Percentiles rank a stretch among this genome's conserved stretches.
phyloP scores from a whole-genome alignment of 2,329 filamentous ascomycete species.

The Trichophyton rubrum region DNA sequence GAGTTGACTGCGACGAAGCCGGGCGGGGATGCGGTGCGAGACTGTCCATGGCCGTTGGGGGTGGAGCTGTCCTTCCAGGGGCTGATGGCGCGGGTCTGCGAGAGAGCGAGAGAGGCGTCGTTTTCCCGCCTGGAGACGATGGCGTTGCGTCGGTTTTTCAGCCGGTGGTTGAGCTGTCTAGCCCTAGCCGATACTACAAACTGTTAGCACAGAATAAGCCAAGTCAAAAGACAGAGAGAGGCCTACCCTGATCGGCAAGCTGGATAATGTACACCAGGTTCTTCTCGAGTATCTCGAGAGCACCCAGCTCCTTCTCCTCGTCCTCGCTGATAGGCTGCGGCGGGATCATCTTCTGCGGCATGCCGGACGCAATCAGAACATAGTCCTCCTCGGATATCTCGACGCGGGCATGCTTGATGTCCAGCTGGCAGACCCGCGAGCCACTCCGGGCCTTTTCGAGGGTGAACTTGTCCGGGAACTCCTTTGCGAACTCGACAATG shows the following conservation, averaged over 20 bases:
- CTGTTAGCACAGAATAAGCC: not conserved
- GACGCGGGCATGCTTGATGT: slow-evolving; percentile 65
- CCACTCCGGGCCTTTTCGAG: slow-evolving; percentile 58
- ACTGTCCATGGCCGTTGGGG: slow-evolving; percentile 18
- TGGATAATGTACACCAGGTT: slow-evolving; percentile 66
- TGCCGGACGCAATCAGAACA: slow-evolving; percentile 68
- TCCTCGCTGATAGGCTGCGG: slow-evolving; percentile 73
- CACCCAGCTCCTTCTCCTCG: slow-evolving; percentile 72
- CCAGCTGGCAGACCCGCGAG: slow-evolving; percentile 64
- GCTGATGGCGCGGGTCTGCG: slow-evolving; percentile 14
- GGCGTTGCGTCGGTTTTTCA: slow-evolving; percentile 62
- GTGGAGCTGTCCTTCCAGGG: slow-evolving; percentile 28
- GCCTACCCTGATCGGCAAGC: slow-evolving; percentile 60
- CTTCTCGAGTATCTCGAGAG: slow-evolving; percentile 70
- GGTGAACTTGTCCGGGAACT: slow-evolving; percentile 65
- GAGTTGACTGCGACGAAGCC: slow-evolving; percentile 50
- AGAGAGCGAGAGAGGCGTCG: slow-evolving; percentile 23
- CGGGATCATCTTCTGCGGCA: slow-evolving; percentile 69
- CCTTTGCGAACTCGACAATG: slow-evolving; percentile 70
- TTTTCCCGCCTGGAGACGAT: slow-evolving; percentile 52
- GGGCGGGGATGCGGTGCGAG: slow-evolving; percentile 33
- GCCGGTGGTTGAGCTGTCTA: slow-evolving; percentile 66
- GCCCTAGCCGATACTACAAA: slow-evolving; percentile 52
- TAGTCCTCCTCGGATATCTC: slow-evolving; percentile 85
- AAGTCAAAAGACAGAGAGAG: not conserved